Base-by-base conservation (phyloP, 2,329 filamentous ascomycete species). In the Penicillium corylophilum region DNA sequence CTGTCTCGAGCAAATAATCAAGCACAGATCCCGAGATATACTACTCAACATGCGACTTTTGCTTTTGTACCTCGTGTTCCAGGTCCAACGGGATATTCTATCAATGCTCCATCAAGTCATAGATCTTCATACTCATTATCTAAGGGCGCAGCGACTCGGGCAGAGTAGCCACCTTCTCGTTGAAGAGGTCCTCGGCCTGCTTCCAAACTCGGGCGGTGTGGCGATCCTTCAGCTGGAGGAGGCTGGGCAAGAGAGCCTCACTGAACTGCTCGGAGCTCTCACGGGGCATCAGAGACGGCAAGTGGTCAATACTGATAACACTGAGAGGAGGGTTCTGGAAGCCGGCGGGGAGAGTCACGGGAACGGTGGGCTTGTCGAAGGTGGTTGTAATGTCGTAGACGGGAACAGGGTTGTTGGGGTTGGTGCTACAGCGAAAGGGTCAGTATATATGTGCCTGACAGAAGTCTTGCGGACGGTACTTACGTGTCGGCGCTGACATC, bases 241-340 rank as follows among this genome's bases (percentile, higher is more conserved):
- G 75, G 65, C 85, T 88, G 18, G 90, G 90, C 65, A 95, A 77
- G 59, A 96, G 77, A 43, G 88, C 87, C 46, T 82, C 77, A 70
- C 86, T 90, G 76, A 95, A 96, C 18, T 86, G 86, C 75, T 96
- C 91, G 39, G 85, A 90, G 23, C 90, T 86, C 76, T 96, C 93
- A 47, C 93, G 81, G 1, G 93, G 89, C 33, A 97, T 79, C 60
- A 96, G 82, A 47, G 85, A 88, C 4, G 90, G 90, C 46, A 95
- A 79, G 68, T 95, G 90, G 72, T 95, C 89, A 65, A 95, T 94
- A 70, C 85, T 88, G 73, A 96, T 95, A 62, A 96, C 89, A 43
- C 82, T 86, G 50, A 96, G 75, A 7, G 82, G 80, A 0, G 84
- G 81, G 47, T 79, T 74, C 42, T 72, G 79, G 65, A 76, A 82